A percentile compares a stretch with the other conserved stretches of the same genome.
phyloP scores from a whole-genome alignment of 192 early-diverging fungal genomes.

The Pecoramyces ruminantium region DNA sequence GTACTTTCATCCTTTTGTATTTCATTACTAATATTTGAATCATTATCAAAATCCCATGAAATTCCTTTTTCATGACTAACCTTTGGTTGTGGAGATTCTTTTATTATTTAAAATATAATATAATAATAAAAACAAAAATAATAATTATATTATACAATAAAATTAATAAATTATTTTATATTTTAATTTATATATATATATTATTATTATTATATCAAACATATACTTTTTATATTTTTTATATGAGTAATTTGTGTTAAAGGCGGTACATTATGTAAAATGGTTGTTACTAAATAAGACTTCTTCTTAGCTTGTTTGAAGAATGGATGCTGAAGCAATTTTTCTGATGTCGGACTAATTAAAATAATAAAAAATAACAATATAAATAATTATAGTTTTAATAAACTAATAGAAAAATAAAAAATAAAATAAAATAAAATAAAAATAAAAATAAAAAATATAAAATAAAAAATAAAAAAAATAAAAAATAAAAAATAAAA shows the following conservation, averaged over 20 bases:
- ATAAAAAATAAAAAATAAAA: too few relatives aligned
- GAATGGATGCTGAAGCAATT: conserved; percentile 55
- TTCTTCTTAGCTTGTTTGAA: conserved; percentile 61
- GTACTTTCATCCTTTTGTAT: neutral
- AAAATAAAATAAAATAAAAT: too few relatives aligned
- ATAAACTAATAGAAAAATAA: too few relatives aligned
- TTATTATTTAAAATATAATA: neutral
- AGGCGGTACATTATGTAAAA: conserved; percentile 44
- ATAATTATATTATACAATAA: too few relatives aligned
- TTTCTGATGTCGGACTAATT: conserved; percentile 56
- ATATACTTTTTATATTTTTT: conserved; percentile 7
- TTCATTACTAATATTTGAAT: neutral
- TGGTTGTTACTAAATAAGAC: conserved; percentile 29
- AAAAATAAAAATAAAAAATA: too few relatives aligned
- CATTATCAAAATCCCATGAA: neutral
- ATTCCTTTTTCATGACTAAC: neutral
- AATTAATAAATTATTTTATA: too few relatives aligned
- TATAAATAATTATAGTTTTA: too few relatives aligned
- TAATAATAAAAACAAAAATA: too few relatives aligned
- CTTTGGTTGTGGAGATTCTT: neutral
- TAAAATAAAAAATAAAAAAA: too few relatives aligned
- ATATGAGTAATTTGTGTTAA: conserved; percentile 51
- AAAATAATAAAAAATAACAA: too few relatives aligned
- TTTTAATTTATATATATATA: too few relatives aligned
- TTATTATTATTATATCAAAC: too few relatives aligned